Base-by-base conservation (phyloP, 306 rosid genomes). In the Acacia melanoxylon region DNA sequence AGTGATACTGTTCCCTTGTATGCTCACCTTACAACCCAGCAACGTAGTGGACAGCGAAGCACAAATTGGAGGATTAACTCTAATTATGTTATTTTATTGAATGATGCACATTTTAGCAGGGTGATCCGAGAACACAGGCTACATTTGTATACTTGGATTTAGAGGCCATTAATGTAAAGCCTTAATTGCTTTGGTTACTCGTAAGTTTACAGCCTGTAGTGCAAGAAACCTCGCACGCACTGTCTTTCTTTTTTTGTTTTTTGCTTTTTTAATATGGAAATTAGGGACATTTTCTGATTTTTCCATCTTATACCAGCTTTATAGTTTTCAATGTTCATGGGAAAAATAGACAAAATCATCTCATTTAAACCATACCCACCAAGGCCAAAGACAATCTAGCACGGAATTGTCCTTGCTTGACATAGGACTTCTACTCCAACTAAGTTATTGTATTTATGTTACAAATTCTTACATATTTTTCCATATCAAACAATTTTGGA, bases 41-140 rank as follows among this genome's bases (percentile, higher is more conserved):
- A 85, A 80, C 88, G 25, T 73, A 78, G 68, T 76, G 79, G 77
- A 77, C 84, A 84, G 61, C 82, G 59, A 70, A 86, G 72, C 84
- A 87, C 74, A 81, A 81, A 58, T 73, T 58, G 82, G 78, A 70
- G 68, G 62, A 63, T 77, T 71, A 72, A 73, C 79, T 68, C 75
- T 54, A 80, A 20, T 27, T 25, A 72, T 68, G 78, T 62, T 71
- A 49, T 65, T 81, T 76, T 48, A 80, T 74, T 46, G 81, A 71
- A 79, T 69, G 22, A 35, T 33, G 51, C 51, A 45, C 72, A 59
- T 58, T 35, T 63, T 1, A 24, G 49, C 40, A 59, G 8, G 52
- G 40, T 78, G 87, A 87, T 86, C 77, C 77, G 27, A 44, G 81
- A 83, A 83, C 65, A 77, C 42, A 77, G 87, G 48, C 70, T 69